phyloP scores from a whole-genome alignment of 106 monocot species.

The Dendrobium huoshanense region DNA sequence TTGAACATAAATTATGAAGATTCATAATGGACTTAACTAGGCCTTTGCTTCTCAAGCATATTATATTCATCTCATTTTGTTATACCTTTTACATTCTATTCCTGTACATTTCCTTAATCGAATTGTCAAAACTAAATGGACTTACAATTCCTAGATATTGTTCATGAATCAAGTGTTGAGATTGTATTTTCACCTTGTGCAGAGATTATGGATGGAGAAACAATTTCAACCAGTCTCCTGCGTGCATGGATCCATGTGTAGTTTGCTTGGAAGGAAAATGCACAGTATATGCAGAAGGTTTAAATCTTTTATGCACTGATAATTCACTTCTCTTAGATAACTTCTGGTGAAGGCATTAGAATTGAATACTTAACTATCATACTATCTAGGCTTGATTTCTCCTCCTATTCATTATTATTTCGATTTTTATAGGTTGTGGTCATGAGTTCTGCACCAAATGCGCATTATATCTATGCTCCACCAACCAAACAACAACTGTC shows the following conservation, averaged over 20 bases:
- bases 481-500: constrained; percentile 30
- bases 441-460: constrained; percentile 91
- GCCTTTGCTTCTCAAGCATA: neutral
- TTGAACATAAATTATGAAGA: neutral
- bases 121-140: neutral
- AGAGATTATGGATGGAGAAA: constrained; percentile 68
- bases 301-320: neutral
- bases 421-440: constrained; percentile 42
- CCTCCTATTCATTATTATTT: neutral
- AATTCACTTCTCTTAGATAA: neutral
- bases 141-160: neutral
- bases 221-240: constrained; percentile 34
- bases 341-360: neutral
- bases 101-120: neutral
- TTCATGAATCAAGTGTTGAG: neutral
- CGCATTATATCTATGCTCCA: constrained; percentile 73
- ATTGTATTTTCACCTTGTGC: constrained; percentile 5
- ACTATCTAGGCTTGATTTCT: too few species aligned
- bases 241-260: constrained; percentile 64
- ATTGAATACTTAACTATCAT: too few species aligned
- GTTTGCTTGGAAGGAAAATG: constrained; percentile 83
- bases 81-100: neutral
- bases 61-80: neutral
- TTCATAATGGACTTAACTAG: neutral
- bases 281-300: constrained; percentile 72